Conservation (phyloP, 805 yeast species). For the Cyberlindnera meyerae region DNA sequence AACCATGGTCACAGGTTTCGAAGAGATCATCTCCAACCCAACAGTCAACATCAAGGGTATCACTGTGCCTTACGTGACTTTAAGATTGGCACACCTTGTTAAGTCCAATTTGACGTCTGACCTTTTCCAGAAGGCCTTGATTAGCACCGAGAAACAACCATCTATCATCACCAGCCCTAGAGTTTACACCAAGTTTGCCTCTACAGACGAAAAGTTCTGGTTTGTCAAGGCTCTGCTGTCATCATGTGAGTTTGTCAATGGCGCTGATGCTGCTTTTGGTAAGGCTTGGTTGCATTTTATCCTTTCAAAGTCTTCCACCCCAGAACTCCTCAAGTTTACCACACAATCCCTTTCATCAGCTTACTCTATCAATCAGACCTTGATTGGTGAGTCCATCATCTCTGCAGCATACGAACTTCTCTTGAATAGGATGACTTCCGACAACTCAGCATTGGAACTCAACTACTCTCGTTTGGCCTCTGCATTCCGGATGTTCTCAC, state of each 20-base stretch:
- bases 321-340: conserved; percentile 12
- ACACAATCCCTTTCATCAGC: conserved; percentile 28
- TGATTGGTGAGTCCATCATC: conserved; percentile 41
- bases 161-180: conserved; percentile 45
- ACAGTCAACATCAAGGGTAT: conserved; percentile 40
- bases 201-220: conserved; percentile 48
- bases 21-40: conserved; percentile 48
- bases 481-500: conserved; percentile 36
- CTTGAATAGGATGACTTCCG: conserved; percentile 5
- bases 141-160: conserved; percentile 37
- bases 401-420: conserved; percentile 35
- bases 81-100: conserved; percentile 24
- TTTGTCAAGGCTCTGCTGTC: conserved; percentile 41
- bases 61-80: conserved; percentile 48
- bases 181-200: conserved; percentile 44
- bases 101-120: conserved; percentile 25
- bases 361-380: conserved; percentile 32
- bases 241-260: conserved; percentile 22
- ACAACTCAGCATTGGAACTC: conserved; percentile 18
- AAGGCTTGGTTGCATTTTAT: conserved; percentile 45
- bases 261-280: conserved; percentile 27
- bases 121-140: conserved; percentile 32
- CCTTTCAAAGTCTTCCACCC: conserved; percentile 32
- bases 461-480: conserved; percentile 30
- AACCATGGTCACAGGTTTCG: conserved; percentile 28